Percentiles rank a stretch among this genome's conserved stretches.
Evolutionary conservation across 495 filamentous ascomycete species (phyloP).

Genomic region (Hypoxylon lienhwacheense): DNA sequence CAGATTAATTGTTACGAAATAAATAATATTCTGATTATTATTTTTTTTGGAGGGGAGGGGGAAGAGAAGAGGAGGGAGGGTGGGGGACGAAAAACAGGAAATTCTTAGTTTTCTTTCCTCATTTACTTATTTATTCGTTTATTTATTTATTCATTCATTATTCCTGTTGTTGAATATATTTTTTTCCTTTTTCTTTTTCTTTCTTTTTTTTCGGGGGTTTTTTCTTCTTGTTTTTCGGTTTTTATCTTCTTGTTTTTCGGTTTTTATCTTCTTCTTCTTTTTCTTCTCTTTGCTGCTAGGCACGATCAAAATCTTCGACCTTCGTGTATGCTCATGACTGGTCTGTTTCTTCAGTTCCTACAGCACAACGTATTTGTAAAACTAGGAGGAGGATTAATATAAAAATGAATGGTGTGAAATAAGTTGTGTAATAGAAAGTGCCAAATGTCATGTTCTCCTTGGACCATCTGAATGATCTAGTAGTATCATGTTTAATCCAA

Average conservation of each 20-base stretch:
- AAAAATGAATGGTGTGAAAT: conserved; percentile 8
- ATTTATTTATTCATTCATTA: too few relatives aligned
- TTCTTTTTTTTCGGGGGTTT: too few relatives aligned
- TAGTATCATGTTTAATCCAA: conserved; percentile 16
- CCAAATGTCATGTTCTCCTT: conserved; percentile 31
- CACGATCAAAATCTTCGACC: conserved; percentile 21
- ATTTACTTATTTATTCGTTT: too few relatives aligned
- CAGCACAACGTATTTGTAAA: conserved; percentile 23
- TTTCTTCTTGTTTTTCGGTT: too few relatives aligned
- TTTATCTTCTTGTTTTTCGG: too few relatives aligned
- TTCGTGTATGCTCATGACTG: conserved; percentile 31
- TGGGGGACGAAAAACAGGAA: too few relatives aligned
- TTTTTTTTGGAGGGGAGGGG: too few relatives aligned
- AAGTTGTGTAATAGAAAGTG: conserved; percentile 30
- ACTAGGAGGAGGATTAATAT: conserved; percentile 1
- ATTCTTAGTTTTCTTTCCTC: too few relatives aligned
- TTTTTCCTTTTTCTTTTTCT: too few relatives aligned
- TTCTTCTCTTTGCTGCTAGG: conserved; percentile 16
- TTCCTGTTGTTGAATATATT: too few relatives aligned
- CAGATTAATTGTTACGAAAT: not conserved
- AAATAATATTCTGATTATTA: too few relatives aligned
- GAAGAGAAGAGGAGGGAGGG: conserved; percentile 2
- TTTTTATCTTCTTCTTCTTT: too few relatives aligned
- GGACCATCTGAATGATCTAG: conserved; percentile 8
- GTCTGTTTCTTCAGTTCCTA: conserved; percentile 19